Base-by-base conservation (phyloP, 257 asterid genomes). In the Cordia subcordata region DNA sequence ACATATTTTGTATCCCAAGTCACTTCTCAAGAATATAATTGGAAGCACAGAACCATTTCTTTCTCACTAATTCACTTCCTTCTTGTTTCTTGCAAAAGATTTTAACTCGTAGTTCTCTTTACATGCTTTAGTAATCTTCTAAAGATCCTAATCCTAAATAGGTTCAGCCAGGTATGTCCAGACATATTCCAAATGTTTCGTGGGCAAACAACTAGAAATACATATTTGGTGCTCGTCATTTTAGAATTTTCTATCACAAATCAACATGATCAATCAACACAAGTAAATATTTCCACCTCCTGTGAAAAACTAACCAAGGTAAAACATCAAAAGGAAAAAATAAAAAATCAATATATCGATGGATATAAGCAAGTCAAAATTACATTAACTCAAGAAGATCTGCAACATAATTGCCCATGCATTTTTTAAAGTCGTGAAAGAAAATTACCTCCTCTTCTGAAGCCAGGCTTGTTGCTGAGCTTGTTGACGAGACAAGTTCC, bases 381-480 rank as follows among this genome's bases (percentile, higher is more conserved):
- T 27, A 27, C 35, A 27, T 27, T 3, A 58, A 19, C 8, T 4
- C 19, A 16, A 15, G 53, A 55, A 19, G 8, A 60, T 42, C 55
- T 51, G n/a, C 52, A 32, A 39, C 16, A 13, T 12, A 37, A 57
- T 5, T 38, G 47, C 55, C 58, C 49, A 40, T n/a, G 23, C 23
- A 45, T 42, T 54, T 15, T 32, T 12, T 13, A 18, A 57, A 40
- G 15, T 54, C 16, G 9, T 13, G 33, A 53, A 53, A 62, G 39
- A 49, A 50, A 58, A 20, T 61, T 84, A 88, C 99, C 96, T 84
- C 74, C 99, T 76, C 74, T 89, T 93, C 74, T 93, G 99, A 77
- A 89, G 89, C 96, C 96, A 93, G 13, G 95, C 82, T 75, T 89
- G 96, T 80, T 89, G 95, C 67, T 88, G 97, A 57, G 95, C 77